Conservation (phyloP, 306 rosid genomes). For the Acacia crassicarpa region DNA sequence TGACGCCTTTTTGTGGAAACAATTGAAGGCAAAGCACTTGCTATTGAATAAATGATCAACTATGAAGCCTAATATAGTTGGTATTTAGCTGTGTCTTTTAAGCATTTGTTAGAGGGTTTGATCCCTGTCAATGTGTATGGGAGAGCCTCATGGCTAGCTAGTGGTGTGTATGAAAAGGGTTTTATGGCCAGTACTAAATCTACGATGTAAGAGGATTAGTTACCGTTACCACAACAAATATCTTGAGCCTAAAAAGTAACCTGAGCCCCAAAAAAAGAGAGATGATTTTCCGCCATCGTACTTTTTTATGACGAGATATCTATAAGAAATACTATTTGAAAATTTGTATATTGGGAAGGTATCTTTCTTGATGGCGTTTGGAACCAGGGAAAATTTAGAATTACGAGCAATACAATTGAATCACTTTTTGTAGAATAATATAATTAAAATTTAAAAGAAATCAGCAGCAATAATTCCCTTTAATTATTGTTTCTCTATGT, state of each 20-base stretch:
- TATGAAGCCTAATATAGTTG: too few species aligned
- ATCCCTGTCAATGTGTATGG: too few species aligned
- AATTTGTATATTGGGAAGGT: neutral
- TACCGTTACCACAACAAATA: fast-evolving
- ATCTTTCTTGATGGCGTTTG: neutral
- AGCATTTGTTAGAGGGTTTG: too few species aligned
- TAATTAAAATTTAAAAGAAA: neutral
- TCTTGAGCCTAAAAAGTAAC: too few species aligned
- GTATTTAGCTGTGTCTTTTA: too few species aligned
- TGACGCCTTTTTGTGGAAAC: neutral
- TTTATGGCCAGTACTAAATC: too few species aligned
- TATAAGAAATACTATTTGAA: neutral
- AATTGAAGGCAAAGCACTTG: neutral
- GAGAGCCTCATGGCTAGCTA: too few species aligned
- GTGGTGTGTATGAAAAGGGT: too few species aligned
- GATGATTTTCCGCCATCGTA: too few species aligned
- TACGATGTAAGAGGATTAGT: fast-evolving
- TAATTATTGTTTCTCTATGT: neutral
- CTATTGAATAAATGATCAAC: too few species aligned
- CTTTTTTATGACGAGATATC: neutral
- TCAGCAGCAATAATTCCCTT: neutral
- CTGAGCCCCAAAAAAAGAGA: too few species aligned
- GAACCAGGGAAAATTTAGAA: neutral
- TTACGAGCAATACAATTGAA: neutral
- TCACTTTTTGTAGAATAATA: neutral